Percentiles rank a stretch among this genome's conserved stretches.
Evolutionary conservation across 2,329 filamentous ascomycete genomes (phyloP).

Genomic region (Mycogone perniciosa): DNA sequence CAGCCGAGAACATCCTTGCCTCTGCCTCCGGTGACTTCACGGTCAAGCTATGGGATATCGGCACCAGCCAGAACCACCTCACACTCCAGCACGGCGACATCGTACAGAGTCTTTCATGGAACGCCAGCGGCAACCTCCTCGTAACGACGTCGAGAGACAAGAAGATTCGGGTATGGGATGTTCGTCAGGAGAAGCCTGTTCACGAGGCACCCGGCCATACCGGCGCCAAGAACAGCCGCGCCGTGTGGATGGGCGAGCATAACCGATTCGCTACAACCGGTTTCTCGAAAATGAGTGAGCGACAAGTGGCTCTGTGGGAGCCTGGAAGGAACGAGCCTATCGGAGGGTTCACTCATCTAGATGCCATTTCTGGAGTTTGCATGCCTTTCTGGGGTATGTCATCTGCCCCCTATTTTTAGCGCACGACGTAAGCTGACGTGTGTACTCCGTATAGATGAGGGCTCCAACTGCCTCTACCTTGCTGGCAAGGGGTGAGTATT

Average conservation of each 20-base stretch:
- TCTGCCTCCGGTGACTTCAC: conserved; percentile 93
- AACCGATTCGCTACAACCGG: conserved; percentile 94
- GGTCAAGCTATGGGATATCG: conserved; percentile 93
- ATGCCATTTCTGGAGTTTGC: conserved; percentile 95
- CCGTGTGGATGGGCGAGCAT: conserved; percentile 95
- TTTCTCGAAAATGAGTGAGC: conserved; percentile 97
- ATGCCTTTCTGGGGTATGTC: conserved; percentile 92
- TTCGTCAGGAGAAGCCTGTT: conserved; percentile 80
- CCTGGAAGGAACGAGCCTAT: conserved; percentile 79
- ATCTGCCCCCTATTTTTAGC: neutral
- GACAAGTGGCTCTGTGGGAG: conserved; percentile 94
- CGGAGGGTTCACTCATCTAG: conserved; percentile 81
- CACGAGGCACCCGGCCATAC: conserved; percentile 81
- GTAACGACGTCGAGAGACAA: conserved; percentile 96
- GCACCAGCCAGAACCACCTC: conserved; percentile 66
- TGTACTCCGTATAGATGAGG: conserved; percentile 59
- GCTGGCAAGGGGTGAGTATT: conserved; percentile 83
- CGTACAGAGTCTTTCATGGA: conserved; percentile 94
- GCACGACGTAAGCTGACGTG: conserved; percentile 11
- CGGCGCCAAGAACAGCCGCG: conserved; percentile 94
- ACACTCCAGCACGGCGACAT: conserved; percentile 84
- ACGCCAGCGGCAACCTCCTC: conserved; percentile 75
- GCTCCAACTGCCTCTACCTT: conserved; percentile 89
- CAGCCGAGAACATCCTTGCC: conserved; percentile 90
- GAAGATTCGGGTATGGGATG: conserved; percentile 96